phyloP scores from a whole-genome alignment of 345 rosid genomes.

The Brassica cretica region DNA sequence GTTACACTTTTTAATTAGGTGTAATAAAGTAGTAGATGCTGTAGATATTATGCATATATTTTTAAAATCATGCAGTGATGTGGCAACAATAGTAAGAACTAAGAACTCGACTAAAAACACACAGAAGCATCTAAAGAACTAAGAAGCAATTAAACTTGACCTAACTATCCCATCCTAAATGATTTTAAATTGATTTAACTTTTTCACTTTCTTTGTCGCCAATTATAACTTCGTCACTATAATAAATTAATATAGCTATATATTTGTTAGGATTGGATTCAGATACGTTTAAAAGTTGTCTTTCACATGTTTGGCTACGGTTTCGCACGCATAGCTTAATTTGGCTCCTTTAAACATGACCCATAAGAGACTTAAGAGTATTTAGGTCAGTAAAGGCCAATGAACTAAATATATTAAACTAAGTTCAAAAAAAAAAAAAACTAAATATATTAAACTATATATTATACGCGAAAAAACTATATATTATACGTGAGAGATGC shows the following conservation, averaged over 20 bases:
- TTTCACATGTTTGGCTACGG: slow-evolving; percentile 41
- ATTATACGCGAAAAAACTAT: background rate
- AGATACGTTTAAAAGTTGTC: slow-evolving; percentile 39
- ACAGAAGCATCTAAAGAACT: slow-evolving; percentile 35
- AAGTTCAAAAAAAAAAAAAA: no score
- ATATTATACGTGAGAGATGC: slow-evolving; percentile 8
- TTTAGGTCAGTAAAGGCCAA: slow-evolving; percentile 32
- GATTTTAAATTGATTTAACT: slow-evolving; percentile 15
- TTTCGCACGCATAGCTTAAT: slow-evolving; percentile 34
- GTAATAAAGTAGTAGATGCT: slow-evolving; percentile 6
- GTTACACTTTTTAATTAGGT: background rate
- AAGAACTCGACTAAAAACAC: slow-evolving; percentile 29
- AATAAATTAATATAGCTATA: background rate
- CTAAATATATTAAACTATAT: background rate
- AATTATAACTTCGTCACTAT: background rate
- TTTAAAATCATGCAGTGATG: slow-evolving; percentile 26
- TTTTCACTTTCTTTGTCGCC: slow-evolving; percentile 12
- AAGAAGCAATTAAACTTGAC: slow-evolving; percentile 37
- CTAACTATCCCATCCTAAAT: slow-evolving; percentile 43
- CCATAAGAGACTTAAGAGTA: slow-evolving; percentile 38
- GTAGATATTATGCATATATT: slow-evolving; percentile 20
- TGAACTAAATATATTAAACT: background rate
- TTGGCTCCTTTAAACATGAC: slow-evolving; percentile 41
- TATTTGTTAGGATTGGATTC: slow-evolving; percentile 27
- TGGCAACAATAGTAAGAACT: slow-evolving; percentile 37